Base-by-base conservation (phyloP, 768 basidiomycete genomes). In the Trametes sanguinea region DNA sequence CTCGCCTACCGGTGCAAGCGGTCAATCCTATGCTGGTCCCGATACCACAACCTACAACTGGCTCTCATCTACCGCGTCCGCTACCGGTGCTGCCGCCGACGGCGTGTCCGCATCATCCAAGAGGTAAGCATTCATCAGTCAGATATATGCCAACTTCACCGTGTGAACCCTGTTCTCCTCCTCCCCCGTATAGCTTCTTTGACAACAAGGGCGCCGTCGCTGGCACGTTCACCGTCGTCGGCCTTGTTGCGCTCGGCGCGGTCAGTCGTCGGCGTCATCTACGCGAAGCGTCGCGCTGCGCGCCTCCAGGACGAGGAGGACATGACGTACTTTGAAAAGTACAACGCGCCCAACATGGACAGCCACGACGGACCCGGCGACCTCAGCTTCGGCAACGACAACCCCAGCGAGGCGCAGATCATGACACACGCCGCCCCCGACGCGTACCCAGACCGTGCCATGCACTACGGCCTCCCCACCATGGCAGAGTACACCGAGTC, bases 141-240 rank as follows among this genome's bases (percentile, higher is more conserved):
- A 16, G n/a, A 29, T 52, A 40, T 51, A 14, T 35, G 32, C 9
- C 1, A 9, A 32, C 32, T 50, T 51, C 56, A 39, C 22, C n/a
- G 46, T 46, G 29, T 58, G 30, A 48, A 29, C 35, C 14, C 10
- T n/a, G n/a, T 0, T 39, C 29, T 33, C 17, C 30, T 17, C 44
- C 44, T n/a, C 32, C 9, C 51, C 32, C 13, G 4, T 54, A 32
- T 33, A 83, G 82, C 60, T 83, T 83, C 75, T 77, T 81, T 65
- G 64, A 74, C 48, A 77, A 80, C 64, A 80, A 76, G 53, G 78
- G 75, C 39, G 82, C 80, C 0, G 78, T 82, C 17, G 82, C 78
- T 0, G 79, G 76, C 43, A 77, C 76, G 0, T 83, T 83, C 61
- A 73, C 77, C 43, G 72, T 76, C 58, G 73, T 77, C 54, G 79